These are phyloP conservation scores for Agaricus blazei DNA, from an alignment of 768 basidiomycete species.

Conservation along the genomic window DNA sequence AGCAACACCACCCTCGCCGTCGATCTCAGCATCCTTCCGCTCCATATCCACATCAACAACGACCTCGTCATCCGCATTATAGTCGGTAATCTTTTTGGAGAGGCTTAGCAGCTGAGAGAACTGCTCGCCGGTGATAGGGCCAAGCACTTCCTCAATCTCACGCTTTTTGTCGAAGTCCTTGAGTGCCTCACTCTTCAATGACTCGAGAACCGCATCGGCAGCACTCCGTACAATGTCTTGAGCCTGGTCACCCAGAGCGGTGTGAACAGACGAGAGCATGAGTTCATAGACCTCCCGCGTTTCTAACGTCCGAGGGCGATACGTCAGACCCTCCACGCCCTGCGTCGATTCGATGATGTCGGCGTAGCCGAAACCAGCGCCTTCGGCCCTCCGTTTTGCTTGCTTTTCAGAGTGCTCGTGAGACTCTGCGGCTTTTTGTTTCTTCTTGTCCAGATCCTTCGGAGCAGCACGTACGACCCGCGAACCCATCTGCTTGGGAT, in stretches of 20 bases:
- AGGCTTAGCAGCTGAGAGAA: constrained; percentile 83
- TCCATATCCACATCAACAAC: constrained; percentile 78
- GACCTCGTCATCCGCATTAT: constrained; percentile 79
- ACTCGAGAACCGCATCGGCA: constrained; percentile 87
- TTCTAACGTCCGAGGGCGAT: constrained; percentile 90
- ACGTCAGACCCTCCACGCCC: constrained; percentile 88
- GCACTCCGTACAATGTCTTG: constrained; percentile 95
- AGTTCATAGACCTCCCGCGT: constrained; percentile 94
- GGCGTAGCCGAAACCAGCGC: constrained; percentile 66
- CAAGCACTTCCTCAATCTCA: constrained; percentile 79
- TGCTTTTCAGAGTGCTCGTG: constrained; percentile 57
- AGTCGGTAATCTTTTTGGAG: constrained; percentile 96
- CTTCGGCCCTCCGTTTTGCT: constrained; percentile 56
- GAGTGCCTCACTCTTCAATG: constrained; percentile 79
- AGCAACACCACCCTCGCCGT: constrained; percentile 95
- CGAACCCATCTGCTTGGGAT: constrained; percentile 90
- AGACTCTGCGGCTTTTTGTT: constrained; percentile 71
- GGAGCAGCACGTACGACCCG: constrained; percentile 78
- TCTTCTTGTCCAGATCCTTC: constrained; percentile 90
- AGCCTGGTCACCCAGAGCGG: constrained; percentile 86
- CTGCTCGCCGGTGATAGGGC: constrained; percentile 57
- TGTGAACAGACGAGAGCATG: constrained; percentile 79
- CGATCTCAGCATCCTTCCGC: constrained; percentile 82
- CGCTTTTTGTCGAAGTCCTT: constrained; percentile 98
- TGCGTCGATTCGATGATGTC: constrained; percentile 95